These are phyloP conservation scores for Xylogone sp. DNA, from an alignment of 2,329 filamentous ascomycete species.

Conservation along the genomic window DNA sequence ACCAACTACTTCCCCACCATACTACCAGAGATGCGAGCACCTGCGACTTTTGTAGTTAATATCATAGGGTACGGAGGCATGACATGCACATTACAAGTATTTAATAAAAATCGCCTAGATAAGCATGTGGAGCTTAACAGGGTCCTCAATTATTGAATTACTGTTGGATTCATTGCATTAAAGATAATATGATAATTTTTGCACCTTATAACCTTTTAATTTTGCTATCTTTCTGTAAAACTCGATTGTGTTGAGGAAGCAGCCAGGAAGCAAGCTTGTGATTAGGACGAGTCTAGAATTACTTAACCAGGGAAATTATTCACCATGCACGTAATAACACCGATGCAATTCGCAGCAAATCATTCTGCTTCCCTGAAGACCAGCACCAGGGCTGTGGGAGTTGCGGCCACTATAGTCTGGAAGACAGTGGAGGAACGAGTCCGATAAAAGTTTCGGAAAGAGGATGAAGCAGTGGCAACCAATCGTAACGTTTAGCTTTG, in stretches of 20 bases:
- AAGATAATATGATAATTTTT: neutral
- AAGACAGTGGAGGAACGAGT: neutral
- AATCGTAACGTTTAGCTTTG: conserved; percentile 62
- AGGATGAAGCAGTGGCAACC: neutral
- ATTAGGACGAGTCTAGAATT: conserved; percentile 25
- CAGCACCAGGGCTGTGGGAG: neutral
- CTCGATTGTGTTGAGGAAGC: conserved; percentile 1
- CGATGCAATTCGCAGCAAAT: conserved; percentile 14
- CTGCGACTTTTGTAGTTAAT: too few species aligned
- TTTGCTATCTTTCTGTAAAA: neutral
- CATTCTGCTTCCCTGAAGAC: neutral
- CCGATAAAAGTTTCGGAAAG: neutral
- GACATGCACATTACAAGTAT: too few species aligned
- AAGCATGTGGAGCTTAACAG: too few species aligned
- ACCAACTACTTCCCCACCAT: too few species aligned
- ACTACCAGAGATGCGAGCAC: too few species aligned
- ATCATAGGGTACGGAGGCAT: too few species aligned
- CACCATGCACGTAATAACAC: conserved; percentile 17
- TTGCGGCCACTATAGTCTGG: neutral
- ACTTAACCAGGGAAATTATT: conserved; percentile 14
- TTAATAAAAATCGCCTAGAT: too few species aligned
- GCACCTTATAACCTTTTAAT: neutral
- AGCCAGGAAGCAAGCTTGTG: conserved; percentile 1
- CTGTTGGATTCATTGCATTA: too few species aligned
- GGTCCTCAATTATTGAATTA: too few species aligned